Evolutionary conservation across 75 land plant genomes (phyloP).

Genomic region (Chamaecyparis obtusa): DNA sequence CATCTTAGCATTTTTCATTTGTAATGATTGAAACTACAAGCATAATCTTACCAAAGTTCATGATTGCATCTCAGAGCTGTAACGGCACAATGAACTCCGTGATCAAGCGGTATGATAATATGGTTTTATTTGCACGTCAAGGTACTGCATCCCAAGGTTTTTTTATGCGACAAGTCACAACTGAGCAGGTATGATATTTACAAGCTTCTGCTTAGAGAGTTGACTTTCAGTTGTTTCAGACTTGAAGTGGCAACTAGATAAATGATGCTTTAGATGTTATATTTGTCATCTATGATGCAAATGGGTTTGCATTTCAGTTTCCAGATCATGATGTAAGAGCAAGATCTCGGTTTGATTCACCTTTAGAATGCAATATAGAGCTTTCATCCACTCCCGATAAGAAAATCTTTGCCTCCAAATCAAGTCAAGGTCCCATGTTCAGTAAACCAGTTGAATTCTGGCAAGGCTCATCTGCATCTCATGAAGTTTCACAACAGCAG

Average conservation of each 20-base stretch:
- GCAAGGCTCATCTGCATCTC: slow-evolving; percentile 17
- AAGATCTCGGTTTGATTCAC: background rate
- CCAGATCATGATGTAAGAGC: slow-evolving; percentile 7
- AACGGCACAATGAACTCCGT: slow-evolving; percentile 29
- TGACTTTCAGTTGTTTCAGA: background rate
- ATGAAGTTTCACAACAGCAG: background rate
- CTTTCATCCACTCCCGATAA: background rate
- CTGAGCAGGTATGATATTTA: slow-evolving; percentile 20
- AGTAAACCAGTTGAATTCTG: slow-evolving; percentile 28
- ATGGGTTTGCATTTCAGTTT: slow-evolving; percentile 4
- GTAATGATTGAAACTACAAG: background rate
- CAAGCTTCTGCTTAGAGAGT: slow-evolving; percentile 4
- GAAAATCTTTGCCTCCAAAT: slow-evolving; percentile 4
- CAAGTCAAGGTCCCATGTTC: slow-evolving; percentile 12
- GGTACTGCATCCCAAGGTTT: slow-evolving; percentile 30
- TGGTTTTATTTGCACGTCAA: slow-evolving; percentile 51
- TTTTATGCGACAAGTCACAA: slow-evolving; percentile 45
- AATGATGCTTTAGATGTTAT: background rate
- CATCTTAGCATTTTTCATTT: background rate
- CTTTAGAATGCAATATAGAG: background rate
- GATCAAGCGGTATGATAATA: slow-evolving; percentile 41
- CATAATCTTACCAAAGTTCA: background rate
- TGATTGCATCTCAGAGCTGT: slow-evolving; percentile 37
- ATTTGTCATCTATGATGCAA: background rate
- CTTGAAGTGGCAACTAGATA: background rate